Evolutionary conservation across 371 early-diverging fungal species (phyloP), one percentile per base, ranked within the genome.

Genomic region (Mucor indicus): DNA sequence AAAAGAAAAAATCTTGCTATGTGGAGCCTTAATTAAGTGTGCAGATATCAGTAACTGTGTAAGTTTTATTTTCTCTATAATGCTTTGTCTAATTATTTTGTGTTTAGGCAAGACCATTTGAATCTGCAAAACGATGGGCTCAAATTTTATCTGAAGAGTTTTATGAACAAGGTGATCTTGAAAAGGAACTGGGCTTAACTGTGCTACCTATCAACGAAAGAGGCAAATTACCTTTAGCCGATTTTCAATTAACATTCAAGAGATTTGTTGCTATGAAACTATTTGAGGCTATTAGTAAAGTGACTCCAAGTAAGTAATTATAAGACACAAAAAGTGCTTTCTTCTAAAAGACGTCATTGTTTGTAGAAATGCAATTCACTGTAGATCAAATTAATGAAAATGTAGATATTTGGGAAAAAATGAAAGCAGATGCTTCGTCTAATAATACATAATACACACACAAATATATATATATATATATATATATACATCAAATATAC

Each of bases 11-110:
- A 38, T 73, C 17, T 38, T 73, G 3, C 58, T 91, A 15, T 83
- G 85, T 21, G 81, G 83, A 12, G 83, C 85, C 7, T 54, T 92
- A 11, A 87, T 92, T 60, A 92, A 92, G 67, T 91, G 90, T 69
- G 87, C 92, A 4, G 93, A 92, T 53, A 87, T 92, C 38, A 82
- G 87, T 48, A 92, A 92, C 45, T 80, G 80, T 31, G 81, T 79
- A 77, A 56, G 80, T n/a, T n/a, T n/a, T n/a, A n/a, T n/a, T n/a
- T n/a, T n/a, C n/a, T n/a, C n/a, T n/a, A n/a, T n/a, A n/a, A n/a
- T n/a, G n/a, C n/a, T n/a, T n/a, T n/a, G n/a, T n/a, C n/a, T n/a
- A n/a, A n/a, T n/a, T n/a, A n/a, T n/a, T n/a, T n/a, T n/a, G n/a
- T n/a, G n/a, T n/a, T 8, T 36, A 83, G 74, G 73, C 84, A 20